Conservation (phyloP, 177 flowering plant genomes). For the Vitis hybrid region DNA sequence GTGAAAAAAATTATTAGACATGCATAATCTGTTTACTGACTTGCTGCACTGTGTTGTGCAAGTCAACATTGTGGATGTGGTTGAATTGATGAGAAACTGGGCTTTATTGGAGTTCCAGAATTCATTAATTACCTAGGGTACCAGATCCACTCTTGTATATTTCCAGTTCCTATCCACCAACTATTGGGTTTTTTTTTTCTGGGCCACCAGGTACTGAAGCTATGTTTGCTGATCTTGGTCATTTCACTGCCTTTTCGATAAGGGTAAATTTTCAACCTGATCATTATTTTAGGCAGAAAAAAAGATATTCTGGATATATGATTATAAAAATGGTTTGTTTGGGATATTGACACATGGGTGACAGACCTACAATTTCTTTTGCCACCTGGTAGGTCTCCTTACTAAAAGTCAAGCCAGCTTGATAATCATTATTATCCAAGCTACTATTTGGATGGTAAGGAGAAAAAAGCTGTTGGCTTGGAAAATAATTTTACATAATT, state of each 20-base stretch:
- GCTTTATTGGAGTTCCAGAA: not conserved
- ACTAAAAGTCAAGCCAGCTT: not conserved
- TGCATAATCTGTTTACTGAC: not conserved
- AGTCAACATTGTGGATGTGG: not conserved
- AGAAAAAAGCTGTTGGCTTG: too few relatives aligned
- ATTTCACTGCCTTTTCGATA: slow-evolving; percentile 64
- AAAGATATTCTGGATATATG: not conserved
- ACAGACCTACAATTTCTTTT: too few relatives aligned
- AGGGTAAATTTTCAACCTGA: slow-evolving; percentile 36
- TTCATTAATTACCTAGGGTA: not conserved
- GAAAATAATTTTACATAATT: not conserved
- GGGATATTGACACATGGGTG: too few relatives aligned
- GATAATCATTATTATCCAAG: not conserved
- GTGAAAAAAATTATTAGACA: not conserved
- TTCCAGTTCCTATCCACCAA: not conserved
- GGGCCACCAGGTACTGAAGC: slow-evolving; percentile 70
- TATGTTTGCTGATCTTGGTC: slow-evolving; percentile 85
- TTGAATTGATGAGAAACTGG: not conserved
- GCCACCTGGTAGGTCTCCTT: not conserved
- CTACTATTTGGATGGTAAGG: not conserved
- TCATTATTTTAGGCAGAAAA: not conserved
- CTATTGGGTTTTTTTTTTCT: not conserved
- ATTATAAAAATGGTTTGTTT: not conserved
- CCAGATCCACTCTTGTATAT: not conserved
- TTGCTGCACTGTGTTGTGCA: not conserved